phyloP scores from a whole-genome alignment of 2,329 filamentous ascomycete genomes.

The Botrytis elliptica region DNA sequence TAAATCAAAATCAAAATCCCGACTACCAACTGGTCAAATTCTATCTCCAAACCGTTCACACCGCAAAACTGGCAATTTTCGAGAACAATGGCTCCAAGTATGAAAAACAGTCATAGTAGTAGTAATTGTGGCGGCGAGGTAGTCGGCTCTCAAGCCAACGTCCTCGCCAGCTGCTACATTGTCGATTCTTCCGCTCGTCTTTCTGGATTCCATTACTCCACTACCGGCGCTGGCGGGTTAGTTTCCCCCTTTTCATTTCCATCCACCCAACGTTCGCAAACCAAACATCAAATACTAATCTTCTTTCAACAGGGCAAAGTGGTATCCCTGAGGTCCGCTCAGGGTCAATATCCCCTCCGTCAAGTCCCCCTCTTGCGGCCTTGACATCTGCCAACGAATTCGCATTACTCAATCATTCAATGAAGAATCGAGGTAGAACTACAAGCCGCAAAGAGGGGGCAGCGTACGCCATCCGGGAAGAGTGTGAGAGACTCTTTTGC shows the following conservation, averaged over 20 bases:
- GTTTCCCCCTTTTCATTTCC: constrained; percentile 25
- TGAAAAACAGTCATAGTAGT: constrained; percentile 52
- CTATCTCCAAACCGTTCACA: constrained; percentile 21
- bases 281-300: constrained; percentile 29
- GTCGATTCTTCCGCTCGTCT: constrained; percentile 72
- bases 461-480: constrained; percentile 94
- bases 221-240: constrained; percentile 80
- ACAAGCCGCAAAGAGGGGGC: constrained; percentile 76
- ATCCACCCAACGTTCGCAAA: not conserved
- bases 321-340: constrained; percentile 85
- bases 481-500: constrained; percentile 99
- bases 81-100: constrained; percentile 39
- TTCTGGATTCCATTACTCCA: constrained; percentile 90
- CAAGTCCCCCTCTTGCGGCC: constrained; percentile 86
- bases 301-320: constrained; percentile 66
- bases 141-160: constrained; percentile 60
- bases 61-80: constrained; percentile 39
- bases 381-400: constrained; percentile 67
- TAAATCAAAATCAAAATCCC: constrained; percentile 5
- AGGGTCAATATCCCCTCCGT: constrained; percentile 70
- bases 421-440: constrained; percentile 33
- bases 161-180: constrained; percentile 89
- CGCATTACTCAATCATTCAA: constrained; percentile 55
- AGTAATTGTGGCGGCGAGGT: constrained; percentile 69
- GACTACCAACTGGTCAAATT: not conserved